Base-by-base conservation (phyloP, 441 rosid species). In the Erodium trifolium region DNA sequence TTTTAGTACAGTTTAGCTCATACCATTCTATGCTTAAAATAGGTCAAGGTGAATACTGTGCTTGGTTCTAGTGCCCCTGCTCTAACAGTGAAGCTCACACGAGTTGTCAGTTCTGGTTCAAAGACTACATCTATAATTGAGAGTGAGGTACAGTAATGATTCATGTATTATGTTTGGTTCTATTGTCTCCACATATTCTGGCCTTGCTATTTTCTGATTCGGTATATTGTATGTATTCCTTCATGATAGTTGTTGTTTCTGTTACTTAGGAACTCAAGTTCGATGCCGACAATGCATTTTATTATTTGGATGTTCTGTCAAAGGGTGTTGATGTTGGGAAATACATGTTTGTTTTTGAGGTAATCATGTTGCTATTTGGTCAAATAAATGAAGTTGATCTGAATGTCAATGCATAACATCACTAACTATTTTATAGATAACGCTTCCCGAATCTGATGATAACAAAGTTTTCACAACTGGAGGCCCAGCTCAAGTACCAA, bases 1-100 rank as follows among this genome's bases (percentile, higher is more conserved):
- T 57, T 10, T 47, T 65, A 45, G 71, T 11, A 8, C 5, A 68
- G 11, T 65, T 29, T 68, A 57, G 27, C 63, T 17, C 17, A 57
- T 39, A 51, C 16, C 9, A 35, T 67, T 8, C 17, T 37, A 17
- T 76, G 70, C 35, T 57, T 9, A 68, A 12, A 73, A 67, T 84
- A 93, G 99, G 93, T 89, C 73, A 85, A 73, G 80, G 97, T 94
- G 69, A 86, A 81, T 79, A 89, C 97, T 37, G 96, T 85, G 4
- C 87, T 92, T 45, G 94, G 96, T 71, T 83, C 96, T 66, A 84
- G 75, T 78, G 85, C 93, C 71, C 99, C 99, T 68, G 82, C 93
- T 66, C 79, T 92, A 74, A 80, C 77, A 41, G 91, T 92, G 83
- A 88, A 86, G 78, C 88, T 92, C 71, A 74, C 80, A 55, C 82